Percentiles rank a stretch among this genome's conserved stretches.
phyloP scores from a whole-genome alignment of 345 rosid genomes.

The Isatis tinctoria region DNA sequence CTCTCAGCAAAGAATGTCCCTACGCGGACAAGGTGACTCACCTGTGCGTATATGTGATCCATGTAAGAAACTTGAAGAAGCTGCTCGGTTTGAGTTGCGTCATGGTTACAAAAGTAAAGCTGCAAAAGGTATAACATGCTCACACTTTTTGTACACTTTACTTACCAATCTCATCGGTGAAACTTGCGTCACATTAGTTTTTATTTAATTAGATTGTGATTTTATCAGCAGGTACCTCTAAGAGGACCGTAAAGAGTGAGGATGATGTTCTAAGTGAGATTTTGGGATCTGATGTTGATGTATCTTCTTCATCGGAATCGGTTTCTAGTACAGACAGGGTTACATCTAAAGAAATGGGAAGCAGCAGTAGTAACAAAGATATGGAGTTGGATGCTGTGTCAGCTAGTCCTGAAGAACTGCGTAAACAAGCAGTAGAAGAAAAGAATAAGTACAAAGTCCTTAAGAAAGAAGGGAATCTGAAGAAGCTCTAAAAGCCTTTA shows the following conservation, averaged over 20 bases:
- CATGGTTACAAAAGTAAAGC: slow-evolving; percentile 57
- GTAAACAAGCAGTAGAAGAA: slow-evolving; percentile 69
- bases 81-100: slow-evolving; percentile 83
- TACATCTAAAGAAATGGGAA: slow-evolving; percentile 35
- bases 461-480: slow-evolving; percentile 75
- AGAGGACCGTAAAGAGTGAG: slow-evolving; percentile 39
- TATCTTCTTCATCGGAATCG: slow-evolving; percentile 44
- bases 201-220: not conserved
- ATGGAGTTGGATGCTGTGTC: slow-evolving; percentile 30
- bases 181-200: not conserved
- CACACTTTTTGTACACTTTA: not conserved
- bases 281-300: slow-evolving; percentile 58
- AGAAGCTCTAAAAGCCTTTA: slow-evolving; percentile 83
- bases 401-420: slow-evolving; percentile 60
- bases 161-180: not conserved
- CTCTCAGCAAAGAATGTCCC: slow-evolving; percentile 66
- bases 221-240: slow-evolving; percentile 50
- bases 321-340: slow-evolving; percentile 24
- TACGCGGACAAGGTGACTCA: slow-evolving; percentile 90
- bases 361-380: slow-evolving; percentile 36
- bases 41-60: slow-evolving; percentile 94
- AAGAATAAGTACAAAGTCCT: slow-evolving; percentile 64
- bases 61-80: slow-evolving; percentile 86
- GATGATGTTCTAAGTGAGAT: slow-evolving; percentile 68
- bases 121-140: slow-evolving; percentile 45